phyloP scores from a whole-genome alignment of 225 moss, liverwort and hornwort genomes.

The Polytrichum commune region DNA sequence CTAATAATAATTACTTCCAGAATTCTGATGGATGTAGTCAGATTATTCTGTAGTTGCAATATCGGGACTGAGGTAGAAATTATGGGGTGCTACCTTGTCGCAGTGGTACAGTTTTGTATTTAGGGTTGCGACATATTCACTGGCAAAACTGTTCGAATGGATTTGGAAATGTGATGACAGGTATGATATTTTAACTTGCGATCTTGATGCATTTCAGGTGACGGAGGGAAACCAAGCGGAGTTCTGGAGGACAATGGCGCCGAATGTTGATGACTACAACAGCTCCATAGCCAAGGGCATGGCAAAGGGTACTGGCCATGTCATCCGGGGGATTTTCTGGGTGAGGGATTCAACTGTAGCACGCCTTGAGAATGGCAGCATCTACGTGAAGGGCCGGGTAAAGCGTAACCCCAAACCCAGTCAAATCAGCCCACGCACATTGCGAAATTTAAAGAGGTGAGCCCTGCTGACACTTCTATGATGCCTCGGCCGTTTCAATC shows the following conservation, averaged over 20 bases:
- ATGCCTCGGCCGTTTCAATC: too few relatives aligned
- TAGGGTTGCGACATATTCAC: neutral
- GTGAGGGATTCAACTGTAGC: constrained; percentile 59
- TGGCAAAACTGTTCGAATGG: neutral
- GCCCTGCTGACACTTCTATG: neutral
- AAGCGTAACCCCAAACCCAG: constrained; percentile 45
- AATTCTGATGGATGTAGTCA: neutral
- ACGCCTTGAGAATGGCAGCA: constrained; percentile 48
- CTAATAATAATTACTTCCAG: neutral
- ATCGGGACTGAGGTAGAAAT: neutral
- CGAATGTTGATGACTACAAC: constrained; percentile 86
- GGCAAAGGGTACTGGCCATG: constrained; percentile 72
- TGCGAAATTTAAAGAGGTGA: constrained; percentile 62
- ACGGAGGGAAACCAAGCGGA: constrained; percentile 60
- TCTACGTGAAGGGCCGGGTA: constrained; percentile 52
- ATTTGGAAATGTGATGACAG: neutral
- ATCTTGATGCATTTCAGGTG: constrained; percentile 15
- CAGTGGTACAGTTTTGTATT: neutral
- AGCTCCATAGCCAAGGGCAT: constrained; percentile 65
- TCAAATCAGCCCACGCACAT: constrained; percentile 52
- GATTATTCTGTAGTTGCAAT: neutral
- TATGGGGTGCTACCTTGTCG: neutral
- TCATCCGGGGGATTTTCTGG: constrained; percentile 88
- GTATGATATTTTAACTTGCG: neutral
- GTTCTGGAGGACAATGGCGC: constrained; percentile 89